Evolutionary conservation across 768 basidiomycete genomes (phyloP), one percentile per base, ranked within the genome.

Genomic region (Lentinula lateritia): DNA sequence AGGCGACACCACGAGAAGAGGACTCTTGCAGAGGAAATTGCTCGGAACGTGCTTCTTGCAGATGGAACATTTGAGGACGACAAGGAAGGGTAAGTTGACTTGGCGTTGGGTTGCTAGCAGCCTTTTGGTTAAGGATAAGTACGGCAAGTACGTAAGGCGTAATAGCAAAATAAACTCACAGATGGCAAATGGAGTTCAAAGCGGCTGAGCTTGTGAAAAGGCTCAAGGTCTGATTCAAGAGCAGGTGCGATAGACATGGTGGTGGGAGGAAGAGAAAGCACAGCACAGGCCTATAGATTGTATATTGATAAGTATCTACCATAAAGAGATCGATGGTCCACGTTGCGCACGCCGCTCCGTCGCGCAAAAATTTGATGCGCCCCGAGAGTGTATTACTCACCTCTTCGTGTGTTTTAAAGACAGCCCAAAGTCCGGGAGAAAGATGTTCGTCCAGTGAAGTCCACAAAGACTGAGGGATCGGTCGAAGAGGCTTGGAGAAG

Each of bases 161-260:
- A 38, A 16, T 9, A 54, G 10, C n/a, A 38, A 54, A n/a, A 45
- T 6, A 45, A n/a, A 55, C 52, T 36, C 23, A 55, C 53, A 7
- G 43, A 42, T 36, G 61, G 50, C 20, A 35, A n/a, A 53, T 67
- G 0, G 63, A 73, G 71, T 50, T 70, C 64, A 62, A 87, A 70
- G 54, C 80, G 79, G 66, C 74, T 73, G 62, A 89, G 75, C 60
- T 84, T 86, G 58, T 79, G 73, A 61, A 86, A 78, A 8, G 86
- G 85, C 66, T 87, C 82, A 42, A 89, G 76, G 66, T 89, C 86
- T 58, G 71, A 71, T 69, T 88, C 86, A 52, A 87, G 80, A 38
- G 86, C 88, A 48, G 86, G 77, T 13, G 80, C 72, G 42, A 82
- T 75, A 34, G 78, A 74, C 66, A 87, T 75, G 65, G 76, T 70